Conservation (phyloP, 495 filamentous ascomycete genomes). For the Lindgomyces ingoldianus region DNA sequence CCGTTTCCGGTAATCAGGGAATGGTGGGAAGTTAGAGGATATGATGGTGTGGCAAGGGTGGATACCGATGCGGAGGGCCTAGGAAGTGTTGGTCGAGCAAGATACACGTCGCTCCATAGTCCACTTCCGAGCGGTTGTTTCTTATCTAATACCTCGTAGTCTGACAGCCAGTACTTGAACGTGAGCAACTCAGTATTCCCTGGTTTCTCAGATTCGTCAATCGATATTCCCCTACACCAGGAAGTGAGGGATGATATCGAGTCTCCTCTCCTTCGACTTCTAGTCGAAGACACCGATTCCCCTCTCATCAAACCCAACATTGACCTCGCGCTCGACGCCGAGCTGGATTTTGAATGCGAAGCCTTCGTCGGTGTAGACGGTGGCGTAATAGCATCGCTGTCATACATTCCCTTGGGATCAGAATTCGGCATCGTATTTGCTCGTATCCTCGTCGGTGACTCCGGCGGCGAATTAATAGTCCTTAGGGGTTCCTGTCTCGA, state of each 20-base stretch:
- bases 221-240: background rate
- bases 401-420: background rate
- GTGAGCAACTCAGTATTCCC: conserved; percentile 12
- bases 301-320: conserved; percentile 6
- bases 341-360: conserved; percentile 16
- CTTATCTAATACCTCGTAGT: conserved; percentile 40
- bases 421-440: conserved; percentile 6
- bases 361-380: conserved; percentile 14
- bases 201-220: conserved; percentile 2
- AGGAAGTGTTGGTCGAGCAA: conserved; percentile 39
- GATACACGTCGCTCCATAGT: conserved; percentile 64
- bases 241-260: background rate
- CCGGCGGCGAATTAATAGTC: conserved; percentile 9
- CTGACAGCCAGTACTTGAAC: conserved; percentile 20
- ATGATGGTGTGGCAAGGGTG: background rate
- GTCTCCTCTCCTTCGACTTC: background rate
- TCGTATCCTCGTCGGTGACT: conserved; percentile 4
- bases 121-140: conserved; percentile 52
- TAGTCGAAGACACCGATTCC: background rate
- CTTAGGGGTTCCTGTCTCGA: conserved; percentile 1
- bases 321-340: conserved; percentile 10
- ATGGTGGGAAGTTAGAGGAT: background rate
- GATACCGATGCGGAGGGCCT: background rate
- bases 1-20: background rate
- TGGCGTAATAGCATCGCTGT: conserved; percentile 20